A percentile compares a stretch with the other conserved stretches of the same genome.
These are phyloP conservation scores for Flaveria bidentis DNA, from an alignment of 129 eudicot species.

Conservation along the genomic window DNA sequence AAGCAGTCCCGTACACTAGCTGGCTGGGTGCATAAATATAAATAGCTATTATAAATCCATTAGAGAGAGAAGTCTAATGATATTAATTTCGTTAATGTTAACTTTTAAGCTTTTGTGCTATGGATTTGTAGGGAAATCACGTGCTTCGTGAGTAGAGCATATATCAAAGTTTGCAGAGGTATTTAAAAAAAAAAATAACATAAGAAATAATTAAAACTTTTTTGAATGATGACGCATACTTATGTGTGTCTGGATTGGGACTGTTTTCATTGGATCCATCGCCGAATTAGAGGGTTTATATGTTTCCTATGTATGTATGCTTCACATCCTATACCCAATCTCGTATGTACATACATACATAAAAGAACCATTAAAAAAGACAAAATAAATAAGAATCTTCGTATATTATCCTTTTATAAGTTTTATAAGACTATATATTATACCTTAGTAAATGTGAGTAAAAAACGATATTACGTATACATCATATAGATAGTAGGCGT, in stretches of 20 bases:
- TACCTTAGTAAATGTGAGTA: too few species aligned
- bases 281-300: slow-evolving; percentile 40
- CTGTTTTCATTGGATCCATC: slow-evolving; percentile 61
- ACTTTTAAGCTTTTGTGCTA: slow-evolving; percentile 23
- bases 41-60: not conserved
- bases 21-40: not conserved
- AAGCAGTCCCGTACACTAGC: not conserved
- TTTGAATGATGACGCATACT: slow-evolving; percentile 25
- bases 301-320: slow-evolving; percentile 35
- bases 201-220: not conserved
- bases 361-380: not conserved
- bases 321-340: slow-evolving; percentile 17
- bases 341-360: slow-evolving; percentile 13
- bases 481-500: too few species aligned
- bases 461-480: too few species aligned
- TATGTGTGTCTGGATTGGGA: slow-evolving; percentile 30
- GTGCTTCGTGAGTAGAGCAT: slow-evolving; percentile 30
- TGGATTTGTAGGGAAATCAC: slow-evolving; percentile 35
- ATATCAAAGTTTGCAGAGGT: slow-evolving; percentile 17
- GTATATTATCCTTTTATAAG: too few species aligned
- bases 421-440: too few species aligned
- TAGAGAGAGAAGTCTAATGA: not conserved
- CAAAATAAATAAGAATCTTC: not conserved
- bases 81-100: not conserved
- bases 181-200: slow-evolving; percentile 4